Evolutionary conservation across 23 red algal species (phyloP).

Genomic region (Gracilaria vermiculophylla): DNA sequence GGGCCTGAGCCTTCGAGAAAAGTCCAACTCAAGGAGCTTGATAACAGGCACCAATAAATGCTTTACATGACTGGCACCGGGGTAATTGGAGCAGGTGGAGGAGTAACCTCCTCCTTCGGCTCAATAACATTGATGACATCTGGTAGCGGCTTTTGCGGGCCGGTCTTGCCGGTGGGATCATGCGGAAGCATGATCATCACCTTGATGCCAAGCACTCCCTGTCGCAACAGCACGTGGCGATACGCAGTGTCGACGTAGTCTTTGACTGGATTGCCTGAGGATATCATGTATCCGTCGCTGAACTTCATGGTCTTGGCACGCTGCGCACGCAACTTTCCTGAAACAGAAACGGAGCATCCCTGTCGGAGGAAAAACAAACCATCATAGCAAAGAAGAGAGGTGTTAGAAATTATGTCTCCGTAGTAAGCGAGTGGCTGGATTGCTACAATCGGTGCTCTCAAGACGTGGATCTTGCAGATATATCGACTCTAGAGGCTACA

Average conservation of each 20-base stretch:
- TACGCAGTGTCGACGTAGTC: slow-evolving; percentile 93
- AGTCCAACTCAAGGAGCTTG: not conserved
- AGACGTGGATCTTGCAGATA: not conserved
- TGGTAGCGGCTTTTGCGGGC: slow-evolving; percentile 91
- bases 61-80: slow-evolving; percentile 70
- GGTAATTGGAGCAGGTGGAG: slow-evolving; percentile 42
- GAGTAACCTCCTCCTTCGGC: slow-evolving; percentile 92
- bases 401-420: not conserved
- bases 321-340: slow-evolving; percentile 97
- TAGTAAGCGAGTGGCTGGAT: not conserved
- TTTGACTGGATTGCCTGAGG: slow-evolving; percentile 88
- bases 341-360: slow-evolving; percentile 92
- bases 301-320: slow-evolving; percentile 99
- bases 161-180: slow-evolving; percentile 90
- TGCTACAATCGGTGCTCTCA: not conserved
- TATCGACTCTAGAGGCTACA: not conserved
- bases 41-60: not conserved
- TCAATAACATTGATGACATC: slow-evolving; percentile 89
- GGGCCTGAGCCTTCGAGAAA: not conserved
- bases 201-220: slow-evolving; percentile 99
- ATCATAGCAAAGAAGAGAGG: not conserved
- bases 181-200: slow-evolving; percentile 99
- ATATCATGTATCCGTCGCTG: slow-evolving; percentile 99
- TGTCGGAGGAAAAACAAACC: not conserved
- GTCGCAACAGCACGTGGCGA: slow-evolving; percentile 93